Evolutionary conservation across 2,329 filamentous ascomycete genomes (phyloP), one percentile per base, ranked within the genome.

Genomic region (Paecilomyces dactylethromorphus): DNA sequence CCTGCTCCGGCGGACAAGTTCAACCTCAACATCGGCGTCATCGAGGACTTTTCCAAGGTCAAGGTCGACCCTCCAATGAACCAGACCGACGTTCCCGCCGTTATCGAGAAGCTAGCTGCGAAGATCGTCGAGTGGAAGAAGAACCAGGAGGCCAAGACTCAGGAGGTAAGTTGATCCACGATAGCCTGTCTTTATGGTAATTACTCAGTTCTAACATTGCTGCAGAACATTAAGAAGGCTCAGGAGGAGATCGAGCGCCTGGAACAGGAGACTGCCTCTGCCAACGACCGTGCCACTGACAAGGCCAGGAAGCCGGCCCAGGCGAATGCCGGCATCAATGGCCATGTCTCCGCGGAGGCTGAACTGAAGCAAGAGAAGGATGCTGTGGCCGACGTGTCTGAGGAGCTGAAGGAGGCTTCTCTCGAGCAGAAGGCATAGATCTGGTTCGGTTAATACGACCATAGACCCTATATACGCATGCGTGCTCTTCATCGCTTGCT

Each of bases 211-310:
- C 64, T 69, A 60, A 65, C 59, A 57, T 63, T 65, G 59, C 70
- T 78, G 29, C 69, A 97, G 94, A 99, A 99, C 82, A 88, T 97
- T 62, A 90, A 91, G 64, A 96, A 97, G 78, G 94, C 94, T 62
- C 89, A 96, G 82, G 93, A 93, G 77, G 92, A 97, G 76, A 95
- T 99, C 63, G 91, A 92, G 73, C 87, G 87, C 66, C 85, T 97
- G 51, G 85, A 87, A 66, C 79, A 82, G 58, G 93, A 97, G 73
- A 86, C 87, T 58, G 81, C 84, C 64, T 62, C 81, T 81, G 63
- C 76, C 77, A 63, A 77, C 75, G 62, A 77, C 74, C 65, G 77
- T 71, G 39, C 71, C 74, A 65, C 81, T 78, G 81, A 82, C 54
- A 74, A 73, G n/a, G 77, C 76, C 29, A 82, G 82, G 74, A 84